Evolutionary conservation across 805 yeast species (phyloP).

Genomic region (Komagataella populi): DNA sequence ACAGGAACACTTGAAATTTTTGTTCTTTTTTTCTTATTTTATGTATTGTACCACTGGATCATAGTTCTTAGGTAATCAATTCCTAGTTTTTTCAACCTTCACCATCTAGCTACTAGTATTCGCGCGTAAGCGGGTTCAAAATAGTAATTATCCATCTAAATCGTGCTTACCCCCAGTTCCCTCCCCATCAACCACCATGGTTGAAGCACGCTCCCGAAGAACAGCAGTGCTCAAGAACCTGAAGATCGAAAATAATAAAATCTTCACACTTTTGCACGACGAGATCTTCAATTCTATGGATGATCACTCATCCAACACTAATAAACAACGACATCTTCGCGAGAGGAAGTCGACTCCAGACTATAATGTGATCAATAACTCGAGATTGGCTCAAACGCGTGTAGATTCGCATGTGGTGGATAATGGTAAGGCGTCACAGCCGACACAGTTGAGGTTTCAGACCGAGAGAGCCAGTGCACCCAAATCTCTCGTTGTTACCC

Average conservation of each 20-base stretch:
- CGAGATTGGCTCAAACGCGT: constrained; percentile 1
- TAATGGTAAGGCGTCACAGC: neutral
- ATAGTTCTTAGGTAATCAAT: neutral
- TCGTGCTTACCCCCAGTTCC: neutral
- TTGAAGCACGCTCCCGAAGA: neutral
- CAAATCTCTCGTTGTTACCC: neutral
- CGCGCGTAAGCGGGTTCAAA: neutral
- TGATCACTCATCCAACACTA: constrained; percentile 2
- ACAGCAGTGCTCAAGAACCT: constrained; percentile 14
- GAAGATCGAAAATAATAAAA: constrained; percentile 23
- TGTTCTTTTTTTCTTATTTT: neutral
- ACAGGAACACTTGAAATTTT: neutral
- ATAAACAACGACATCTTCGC: constrained; percentile 6
- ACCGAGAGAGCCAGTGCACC: neutral
- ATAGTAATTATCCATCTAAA: neutral
- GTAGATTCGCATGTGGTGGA: constrained; percentile 1
- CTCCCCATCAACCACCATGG: neutral
- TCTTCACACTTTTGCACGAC: constrained; percentile 20
- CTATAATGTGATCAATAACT: constrained; percentile 6
- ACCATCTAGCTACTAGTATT: too few relatives aligned
- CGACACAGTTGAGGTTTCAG: neutral
- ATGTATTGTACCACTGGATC: neutral
- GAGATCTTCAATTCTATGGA: constrained; percentile 13
- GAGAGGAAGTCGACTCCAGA: constrained; percentile 7
- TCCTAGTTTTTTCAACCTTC: too few relatives aligned